These are phyloP conservation scores for Cyclotella kingstonii DNA, from an alignment of 108 stramenopile species.

Conservation along the genomic window DNA sequence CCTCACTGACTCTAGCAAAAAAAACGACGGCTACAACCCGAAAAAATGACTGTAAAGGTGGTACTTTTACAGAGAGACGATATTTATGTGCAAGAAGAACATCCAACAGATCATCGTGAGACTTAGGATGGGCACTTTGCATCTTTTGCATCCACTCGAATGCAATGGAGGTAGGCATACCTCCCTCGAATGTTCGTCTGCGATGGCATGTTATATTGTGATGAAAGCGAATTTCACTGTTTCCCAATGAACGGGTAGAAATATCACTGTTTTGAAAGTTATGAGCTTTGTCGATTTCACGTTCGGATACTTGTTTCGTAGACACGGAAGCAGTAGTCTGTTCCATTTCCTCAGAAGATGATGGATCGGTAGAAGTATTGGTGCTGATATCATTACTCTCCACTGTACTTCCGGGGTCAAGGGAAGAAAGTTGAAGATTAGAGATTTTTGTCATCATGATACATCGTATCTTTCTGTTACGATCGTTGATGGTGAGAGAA, in stretches of 20 bases:
- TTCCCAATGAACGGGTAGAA: too few species aligned
- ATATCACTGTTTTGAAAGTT: constrained; percentile 5
- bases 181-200: neutral
- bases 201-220: too few species aligned
- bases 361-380: too few species aligned
- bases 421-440: too few species aligned
- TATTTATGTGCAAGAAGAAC: constrained; percentile 59
- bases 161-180: constrained; percentile 10
- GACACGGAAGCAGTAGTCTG: too few species aligned
- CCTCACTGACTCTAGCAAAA: constrained; percentile 19
- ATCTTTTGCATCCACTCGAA: constrained; percentile 28
- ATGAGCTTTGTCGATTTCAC: too few species aligned
- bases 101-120: constrained; percentile 47
- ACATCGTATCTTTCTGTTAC: constrained; percentile 19
- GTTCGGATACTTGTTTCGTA: too few species aligned
- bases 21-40: constrained; percentile 79
- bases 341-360: too few species aligned
- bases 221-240: too few species aligned
- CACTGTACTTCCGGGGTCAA: neutral
- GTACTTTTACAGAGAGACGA: constrained; percentile 52
- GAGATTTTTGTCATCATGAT: too few species aligned
- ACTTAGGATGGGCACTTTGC: constrained; percentile 20
- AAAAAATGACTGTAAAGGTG: constrained; percentile 77
- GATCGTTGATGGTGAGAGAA: constrained; percentile 9
- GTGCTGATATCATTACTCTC: constrained; percentile 8